A percentile compares a stretch with the other conserved stretches of the same genome.
phyloP scores from a whole-genome alignment of 345 rosid species.

The Pistacia vera region DNA sequence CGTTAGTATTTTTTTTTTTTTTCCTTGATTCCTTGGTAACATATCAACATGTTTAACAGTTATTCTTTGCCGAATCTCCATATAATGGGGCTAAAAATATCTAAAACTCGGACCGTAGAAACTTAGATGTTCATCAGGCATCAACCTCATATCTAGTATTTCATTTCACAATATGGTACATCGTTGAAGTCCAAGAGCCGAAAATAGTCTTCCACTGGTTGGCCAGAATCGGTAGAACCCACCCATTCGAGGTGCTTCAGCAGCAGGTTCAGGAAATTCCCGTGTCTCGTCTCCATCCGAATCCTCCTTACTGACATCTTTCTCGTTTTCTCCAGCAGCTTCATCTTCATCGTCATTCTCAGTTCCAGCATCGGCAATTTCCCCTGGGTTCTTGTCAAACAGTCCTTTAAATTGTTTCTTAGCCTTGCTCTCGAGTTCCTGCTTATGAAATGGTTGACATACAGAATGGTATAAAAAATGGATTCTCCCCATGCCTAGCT shows the following conservation, averaged over 20 bases:
- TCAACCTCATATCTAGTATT: not conserved
- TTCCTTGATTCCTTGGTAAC: not conserved
- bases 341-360: constrained; percentile 28
- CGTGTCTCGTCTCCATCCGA: constrained; percentile 29
- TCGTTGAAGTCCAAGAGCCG: constrained; percentile 46
- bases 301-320: constrained; percentile 15
- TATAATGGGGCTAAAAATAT: not conserved
- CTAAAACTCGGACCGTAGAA: not conserved
- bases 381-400: constrained; percentile 96
- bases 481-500: not conserved
- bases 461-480: not conserved
- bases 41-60: not conserved
- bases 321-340: constrained; percentile 19
- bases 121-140: not conserved
- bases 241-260: constrained; percentile 31
- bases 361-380: constrained; percentile 54
- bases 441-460: constrained; percentile 16
- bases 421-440: constrained; percentile 80
- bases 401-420: constrained; percentile 90
- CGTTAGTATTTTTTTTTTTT: not conserved
- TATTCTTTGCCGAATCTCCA: not conserved
- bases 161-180: constrained; percentile 47
- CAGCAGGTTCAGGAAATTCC: constrained; percentile 28
- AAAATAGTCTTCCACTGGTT: constrained; percentile 36
- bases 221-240: constrained; percentile 60